A percentile compares a stretch with the other conserved stretches of the same genome.
phyloP scores from a whole-genome alignment of 1,284 basidiomycete genomes.

The Sanguinoderma infundibulare region DNA sequence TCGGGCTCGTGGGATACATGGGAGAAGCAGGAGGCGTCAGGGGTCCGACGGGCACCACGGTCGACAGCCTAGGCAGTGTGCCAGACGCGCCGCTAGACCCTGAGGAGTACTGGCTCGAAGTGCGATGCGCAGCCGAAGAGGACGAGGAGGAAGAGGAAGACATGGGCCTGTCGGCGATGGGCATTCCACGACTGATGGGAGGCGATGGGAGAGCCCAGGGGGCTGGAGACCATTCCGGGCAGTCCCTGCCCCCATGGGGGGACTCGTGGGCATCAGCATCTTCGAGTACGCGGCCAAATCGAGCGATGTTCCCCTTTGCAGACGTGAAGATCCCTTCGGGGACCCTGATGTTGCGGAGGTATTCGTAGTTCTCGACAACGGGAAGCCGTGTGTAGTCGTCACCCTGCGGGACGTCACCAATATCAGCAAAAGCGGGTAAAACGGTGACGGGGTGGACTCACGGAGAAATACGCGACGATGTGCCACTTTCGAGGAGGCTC shows the following conservation, averaged over 20 bases:
- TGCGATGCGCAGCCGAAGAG: conserved; percentile 37
- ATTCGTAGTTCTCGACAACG: conserved; percentile 70
- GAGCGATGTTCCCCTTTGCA: conserved; percentile 57
- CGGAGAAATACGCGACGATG: conserved; percentile 79
- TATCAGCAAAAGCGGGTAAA: not conserved
- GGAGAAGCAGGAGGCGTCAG: conserved; percentile 30
- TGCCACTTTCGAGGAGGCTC: conserved; percentile 73
- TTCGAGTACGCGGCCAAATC: conserved; percentile 44
- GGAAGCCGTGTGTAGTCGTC: conserved; percentile 70
- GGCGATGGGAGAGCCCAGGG: conserved; percentile 32
- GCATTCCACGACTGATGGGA: conserved; percentile 32
- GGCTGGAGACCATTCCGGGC: conserved; percentile 33
- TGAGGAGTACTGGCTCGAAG: conserved; percentile 31
- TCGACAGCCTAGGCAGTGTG: conserved; percentile 47
- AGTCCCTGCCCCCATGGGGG: conserved; percentile 26
- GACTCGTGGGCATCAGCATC: conserved; percentile 29
- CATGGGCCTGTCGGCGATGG: conserved; percentile 38
- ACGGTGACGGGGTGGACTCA: conserved; percentile 36
- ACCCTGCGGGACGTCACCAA: conserved; percentile 44
- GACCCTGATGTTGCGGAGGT: conserved; percentile 63
- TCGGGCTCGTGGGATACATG: conserved; percentile 22
- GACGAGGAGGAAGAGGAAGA: conserved; percentile 43
- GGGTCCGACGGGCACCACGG: conserved; percentile 38
- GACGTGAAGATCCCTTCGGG: conserved; percentile 69
- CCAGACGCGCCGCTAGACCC: conserved; percentile 25